A percentile compares a stretch with the other conserved stretches of the same genome.
These are phyloP conservation scores for Irpex lacteus DNA, from an alignment of 1,284 basidiomycete genomes.

Conservation along the genomic window DNA sequence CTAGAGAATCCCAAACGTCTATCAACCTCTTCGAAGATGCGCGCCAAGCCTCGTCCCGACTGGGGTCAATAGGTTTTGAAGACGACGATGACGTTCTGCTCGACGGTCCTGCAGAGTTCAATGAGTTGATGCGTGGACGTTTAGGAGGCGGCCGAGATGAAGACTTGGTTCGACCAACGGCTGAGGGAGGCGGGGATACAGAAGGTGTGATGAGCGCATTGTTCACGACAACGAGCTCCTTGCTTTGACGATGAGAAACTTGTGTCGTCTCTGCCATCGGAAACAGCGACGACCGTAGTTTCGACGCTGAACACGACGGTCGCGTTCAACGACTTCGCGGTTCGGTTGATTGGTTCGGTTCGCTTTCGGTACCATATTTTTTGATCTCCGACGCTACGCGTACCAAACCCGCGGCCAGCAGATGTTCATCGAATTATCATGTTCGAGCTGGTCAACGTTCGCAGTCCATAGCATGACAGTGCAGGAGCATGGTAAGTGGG, in stretches of 20 bases:
- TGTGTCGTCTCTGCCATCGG: neutral
- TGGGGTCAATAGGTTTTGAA: slow-evolving; percentile 15
- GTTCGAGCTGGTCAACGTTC: too few relatives aligned
- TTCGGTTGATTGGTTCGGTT: neutral
- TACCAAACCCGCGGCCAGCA: neutral
- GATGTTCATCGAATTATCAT: too few relatives aligned
- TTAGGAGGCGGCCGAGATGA: slow-evolving; percentile 26
- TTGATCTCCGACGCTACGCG: neutral
- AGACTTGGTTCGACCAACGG: slow-evolving; percentile 7
- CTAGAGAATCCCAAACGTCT: slow-evolving; percentile 63
- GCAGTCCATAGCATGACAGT: too few relatives aligned
- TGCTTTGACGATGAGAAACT: neutral
- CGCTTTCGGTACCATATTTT: neutral
- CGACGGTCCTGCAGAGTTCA: slow-evolving; percentile 25
- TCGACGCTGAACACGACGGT: neutral
- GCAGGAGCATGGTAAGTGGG: too few relatives aligned
- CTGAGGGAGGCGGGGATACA: slow-evolving; percentile 29
- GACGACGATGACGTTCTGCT: slow-evolving; percentile 24
- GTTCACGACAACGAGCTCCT: neutral
- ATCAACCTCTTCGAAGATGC: slow-evolving; percentile 56
- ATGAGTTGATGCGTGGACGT: slow-evolving; percentile 37
- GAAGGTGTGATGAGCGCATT: slow-evolving; percentile 30
- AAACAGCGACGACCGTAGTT: neutral
- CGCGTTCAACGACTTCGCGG: neutral
- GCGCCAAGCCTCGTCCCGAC: slow-evolving; percentile 52